Percentiles rank a stretch among this genome's conserved stretches.
These are phyloP conservation scores for Aspergillus sp. DNA, from an alignment of 2,329 filamentous ascomycete genomes.

Conservation along the genomic window DNA sequence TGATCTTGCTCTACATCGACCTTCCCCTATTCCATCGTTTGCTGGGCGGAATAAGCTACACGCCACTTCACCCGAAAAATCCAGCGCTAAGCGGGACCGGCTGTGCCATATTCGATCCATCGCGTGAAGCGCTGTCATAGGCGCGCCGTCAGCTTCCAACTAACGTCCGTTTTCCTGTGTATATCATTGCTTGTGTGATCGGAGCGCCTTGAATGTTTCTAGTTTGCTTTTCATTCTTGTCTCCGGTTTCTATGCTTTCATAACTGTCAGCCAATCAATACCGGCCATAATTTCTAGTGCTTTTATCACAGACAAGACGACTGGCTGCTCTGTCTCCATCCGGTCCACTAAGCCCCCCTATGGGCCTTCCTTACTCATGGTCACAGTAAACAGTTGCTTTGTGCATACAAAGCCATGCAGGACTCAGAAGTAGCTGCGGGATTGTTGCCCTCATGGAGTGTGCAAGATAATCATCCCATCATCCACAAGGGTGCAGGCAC, in stretches of 20 bases:
- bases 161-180: not conserved
- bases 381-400: slow-evolving; percentile 2
- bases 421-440: slow-evolving; percentile 8
- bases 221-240: not conserved
- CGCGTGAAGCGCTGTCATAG: slow-evolving; percentile 5
- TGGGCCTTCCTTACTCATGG: slow-evolving; percentile 14
- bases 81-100: slow-evolving; percentile 8
- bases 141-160: not conserved
- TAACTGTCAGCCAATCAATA: not conserved
- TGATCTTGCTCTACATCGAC: not conserved
- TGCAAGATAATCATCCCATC: slow-evolving; percentile 10
- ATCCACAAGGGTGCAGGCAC: slow-evolving; percentile 10
- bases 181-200: not conserved
- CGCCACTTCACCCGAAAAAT: not conserved
- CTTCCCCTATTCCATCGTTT: not conserved
- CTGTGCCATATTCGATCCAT: slow-evolving; percentile 5
- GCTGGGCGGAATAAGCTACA: slow-evolving; percentile 3
- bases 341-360: slow-evolving; percentile 10
- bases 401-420: slow-evolving; percentile 22
- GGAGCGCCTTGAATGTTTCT: not conserved
- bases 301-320: not conserved
- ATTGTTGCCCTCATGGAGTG: slow-evolving; percentile 8
- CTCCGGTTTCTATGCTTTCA: not conserved
- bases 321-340: not conserved
- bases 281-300: not conserved